These are phyloP conservation scores for Auriscalpium microsporum DNA, from an alignment of 768 basidiomycete species.

Conservation along the genomic window DNA sequence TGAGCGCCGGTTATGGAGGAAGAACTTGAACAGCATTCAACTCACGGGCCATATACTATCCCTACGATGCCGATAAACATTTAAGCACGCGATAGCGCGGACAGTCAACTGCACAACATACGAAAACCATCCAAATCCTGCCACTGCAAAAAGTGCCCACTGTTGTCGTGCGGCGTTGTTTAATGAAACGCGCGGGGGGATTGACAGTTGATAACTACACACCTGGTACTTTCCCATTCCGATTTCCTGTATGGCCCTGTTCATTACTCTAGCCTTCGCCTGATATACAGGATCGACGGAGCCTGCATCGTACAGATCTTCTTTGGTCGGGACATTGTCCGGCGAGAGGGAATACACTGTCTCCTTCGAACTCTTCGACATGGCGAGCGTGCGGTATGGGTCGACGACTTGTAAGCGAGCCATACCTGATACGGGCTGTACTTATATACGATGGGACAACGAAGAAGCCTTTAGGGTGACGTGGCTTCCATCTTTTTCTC, in stretches of 20 bases:
- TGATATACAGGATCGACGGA: constrained; percentile 48
- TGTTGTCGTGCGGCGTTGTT: constrained; percentile 19
- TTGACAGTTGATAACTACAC: constrained; percentile 4
- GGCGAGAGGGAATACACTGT: not conserved
- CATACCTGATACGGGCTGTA: too few species aligned
- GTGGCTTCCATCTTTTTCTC: too few species aligned
- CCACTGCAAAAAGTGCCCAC: constrained; percentile 57
- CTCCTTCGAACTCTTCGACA: not conserved
- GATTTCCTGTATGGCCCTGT: constrained; percentile 54
- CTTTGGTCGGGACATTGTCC: not conserved
- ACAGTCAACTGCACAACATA: constrained; percentile 27
- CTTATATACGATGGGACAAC: too few species aligned
- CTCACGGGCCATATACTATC: constrained; percentile 70
- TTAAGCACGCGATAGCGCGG: not conserved
- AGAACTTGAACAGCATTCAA: not conserved
- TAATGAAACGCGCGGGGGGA: not conserved
- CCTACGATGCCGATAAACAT: constrained; percentile 22
- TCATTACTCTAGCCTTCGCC: constrained; percentile 49
- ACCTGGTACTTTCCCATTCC: constrained; percentile 69
- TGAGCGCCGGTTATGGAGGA: not conserved
- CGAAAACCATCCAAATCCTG: constrained; percentile 74
- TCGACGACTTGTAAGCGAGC: too few species aligned
- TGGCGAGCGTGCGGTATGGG: too few species aligned
- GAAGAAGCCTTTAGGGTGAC: too few species aligned
- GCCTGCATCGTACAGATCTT: constrained; percentile 11